Evolutionary conservation across 805 yeast genomes (phyloP).

Genomic region (Candida golubevii): DNA sequence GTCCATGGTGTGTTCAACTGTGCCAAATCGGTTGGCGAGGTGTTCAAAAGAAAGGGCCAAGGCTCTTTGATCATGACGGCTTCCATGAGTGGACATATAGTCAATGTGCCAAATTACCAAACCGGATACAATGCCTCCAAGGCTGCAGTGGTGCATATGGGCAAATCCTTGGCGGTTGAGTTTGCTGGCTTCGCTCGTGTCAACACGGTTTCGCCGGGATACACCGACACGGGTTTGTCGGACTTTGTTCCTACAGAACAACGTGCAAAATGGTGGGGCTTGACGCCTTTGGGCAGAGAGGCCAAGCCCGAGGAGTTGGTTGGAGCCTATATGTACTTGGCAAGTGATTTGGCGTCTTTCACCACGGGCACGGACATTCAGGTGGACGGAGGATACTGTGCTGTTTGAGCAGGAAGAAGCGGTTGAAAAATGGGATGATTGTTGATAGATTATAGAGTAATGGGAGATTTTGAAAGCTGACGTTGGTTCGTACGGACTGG

Average conservation of each 20-base stretch:
- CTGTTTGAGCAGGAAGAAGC: conserved; percentile 7
- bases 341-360: conserved; percentile 21
- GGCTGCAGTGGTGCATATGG: conserved; percentile 21
- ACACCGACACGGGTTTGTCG: conserved; percentile 20
- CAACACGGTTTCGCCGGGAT: conserved; percentile 21
- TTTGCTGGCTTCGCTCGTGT: conserved; percentile 21
- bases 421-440: background rate
- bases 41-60: conserved; percentile 65
- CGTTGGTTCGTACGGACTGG: too few relatives aligned
- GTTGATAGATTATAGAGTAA: background rate
- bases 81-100: conserved; percentile 86
- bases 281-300: conserved; percentile 22
- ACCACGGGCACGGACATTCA: conserved; percentile 21
- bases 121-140: conserved; percentile 41
- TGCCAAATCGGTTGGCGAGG: conserved; percentile 67
- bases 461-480: background rate
- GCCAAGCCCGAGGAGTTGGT: conserved; percentile 20
- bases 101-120: conserved; percentile 82
- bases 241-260: conserved; percentile 19
- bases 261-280: conserved; percentile 22
- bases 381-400: conserved; percentile 22
- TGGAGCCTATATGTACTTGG: conserved; percentile 23
- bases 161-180: conserved; percentile 21
- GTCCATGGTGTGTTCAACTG: conserved; percentile 39
- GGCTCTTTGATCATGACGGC: conserved; percentile 85